Percentiles rank a stretch among this genome's conserved stretches.
These are phyloP conservation scores for Bonia amplexicaulis DNA, from an alignment of 176 grass and related monocot species.

Conservation along the genomic window DNA sequence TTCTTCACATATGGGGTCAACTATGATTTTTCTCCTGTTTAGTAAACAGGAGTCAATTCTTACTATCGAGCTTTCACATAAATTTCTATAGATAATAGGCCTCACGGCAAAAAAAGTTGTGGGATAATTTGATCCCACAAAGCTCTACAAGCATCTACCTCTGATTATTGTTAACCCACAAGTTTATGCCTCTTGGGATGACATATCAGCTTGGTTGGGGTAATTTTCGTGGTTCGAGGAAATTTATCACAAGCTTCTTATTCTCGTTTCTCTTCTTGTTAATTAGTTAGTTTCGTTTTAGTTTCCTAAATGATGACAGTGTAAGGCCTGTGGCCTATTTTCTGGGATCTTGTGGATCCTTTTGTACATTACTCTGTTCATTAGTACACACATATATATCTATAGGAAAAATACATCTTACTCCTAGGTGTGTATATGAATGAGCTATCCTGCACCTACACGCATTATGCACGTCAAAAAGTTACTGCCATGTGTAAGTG, in stretches of 20 bases:
- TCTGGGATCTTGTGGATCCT: not conserved
- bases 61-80: not conserved
- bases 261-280: not conserved
- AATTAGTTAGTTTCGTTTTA: not conserved
- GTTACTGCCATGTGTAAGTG: too few relatives aligned
- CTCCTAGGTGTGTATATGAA: too few relatives aligned
- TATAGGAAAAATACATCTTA: too few relatives aligned
- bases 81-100: not conserved
- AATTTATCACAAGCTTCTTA: not conserved
- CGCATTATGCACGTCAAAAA: too few relatives aligned
- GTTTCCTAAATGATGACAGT: not conserved
- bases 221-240: not conserved
- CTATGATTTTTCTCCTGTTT: too few relatives aligned
- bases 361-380: not conserved
- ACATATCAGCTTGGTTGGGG: not conserved
- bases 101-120: not conserved
- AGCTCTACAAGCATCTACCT: not conserved
- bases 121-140: not conserved
- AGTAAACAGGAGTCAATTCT: too few relatives aligned
- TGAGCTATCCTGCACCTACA: too few relatives aligned
- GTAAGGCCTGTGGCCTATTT: not conserved
- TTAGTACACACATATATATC: too few relatives aligned
- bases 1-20: too few relatives aligned
- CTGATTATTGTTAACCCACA: not conserved
- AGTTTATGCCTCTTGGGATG: not conserved